A percentile compares a stretch with the other conserved stretches of the same genome.
Evolutionary conservation across 2,329 filamentous ascomycete genomes (phyloP).

Genomic region (Stagonosporopsis chrysanthemi): DNA sequence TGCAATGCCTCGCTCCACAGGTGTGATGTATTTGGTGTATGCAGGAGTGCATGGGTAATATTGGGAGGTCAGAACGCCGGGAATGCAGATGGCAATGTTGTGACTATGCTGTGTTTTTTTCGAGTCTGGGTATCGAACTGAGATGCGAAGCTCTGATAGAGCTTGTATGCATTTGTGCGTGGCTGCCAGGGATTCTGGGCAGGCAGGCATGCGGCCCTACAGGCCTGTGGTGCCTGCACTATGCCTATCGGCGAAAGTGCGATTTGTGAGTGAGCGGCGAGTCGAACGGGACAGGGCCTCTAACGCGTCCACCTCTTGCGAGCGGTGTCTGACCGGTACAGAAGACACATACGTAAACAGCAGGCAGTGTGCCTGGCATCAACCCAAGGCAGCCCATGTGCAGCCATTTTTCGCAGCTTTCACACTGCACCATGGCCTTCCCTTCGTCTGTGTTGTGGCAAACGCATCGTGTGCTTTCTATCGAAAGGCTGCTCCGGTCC

Average conservation of each 20-base stretch:
- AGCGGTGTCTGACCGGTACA: constrained; percentile 50
- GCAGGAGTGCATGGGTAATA: constrained; percentile 1
- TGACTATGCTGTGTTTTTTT: not conserved
- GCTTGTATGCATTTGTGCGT: not conserved
- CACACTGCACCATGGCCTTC: constrained; percentile 68
- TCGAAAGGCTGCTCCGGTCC: constrained; percentile 60
- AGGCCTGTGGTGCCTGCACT: not conserved
- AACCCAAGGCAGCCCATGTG: constrained; percentile 67
- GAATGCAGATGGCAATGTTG: constrained; percentile 4
- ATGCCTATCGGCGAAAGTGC: constrained; percentile 33
- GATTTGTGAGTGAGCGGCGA: constrained; percentile 45
- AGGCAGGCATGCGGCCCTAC: not conserved
- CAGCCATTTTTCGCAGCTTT: constrained; percentile 69
- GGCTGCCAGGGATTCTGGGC: not conserved
- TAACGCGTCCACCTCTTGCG: constrained; percentile 42
- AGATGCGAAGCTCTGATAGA: not conserved
- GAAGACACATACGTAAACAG: constrained; percentile 51
- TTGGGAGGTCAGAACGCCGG: constrained; percentile 4
- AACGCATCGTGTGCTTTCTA: constrained; percentile 63
- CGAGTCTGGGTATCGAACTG: not conserved
- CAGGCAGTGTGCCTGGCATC: constrained; percentile 55
- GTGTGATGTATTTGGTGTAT: constrained; percentile 1
- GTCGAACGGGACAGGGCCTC: constrained; percentile 38
- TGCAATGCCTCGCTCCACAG: constrained; percentile 1
- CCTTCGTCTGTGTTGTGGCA: constrained; percentile 64